Conservation (phyloP, 495 filamentous ascomycete genomes). For the Lindgomyces ingoldianus region DNA sequence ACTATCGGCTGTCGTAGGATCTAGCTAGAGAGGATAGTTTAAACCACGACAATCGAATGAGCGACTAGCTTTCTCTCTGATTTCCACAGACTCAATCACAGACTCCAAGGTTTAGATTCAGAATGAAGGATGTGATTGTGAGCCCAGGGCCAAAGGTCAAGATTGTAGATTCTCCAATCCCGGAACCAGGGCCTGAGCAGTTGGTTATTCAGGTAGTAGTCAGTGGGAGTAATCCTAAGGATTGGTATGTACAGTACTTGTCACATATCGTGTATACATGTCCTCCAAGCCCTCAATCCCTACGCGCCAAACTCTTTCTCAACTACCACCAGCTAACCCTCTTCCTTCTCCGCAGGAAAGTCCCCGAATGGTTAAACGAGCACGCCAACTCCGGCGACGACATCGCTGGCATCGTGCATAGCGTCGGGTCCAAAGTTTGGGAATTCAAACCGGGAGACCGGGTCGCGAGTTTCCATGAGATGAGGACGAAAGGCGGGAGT, state of each 20-base stretch:
- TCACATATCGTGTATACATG: neutral
- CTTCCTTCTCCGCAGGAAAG: constrained; percentile 41
- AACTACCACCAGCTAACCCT: neutral
- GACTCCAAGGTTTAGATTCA: too few species aligned
- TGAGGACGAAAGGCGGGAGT: constrained; percentile 56
- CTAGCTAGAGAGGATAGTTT: neutral
- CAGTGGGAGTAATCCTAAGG: constrained; percentile 75
- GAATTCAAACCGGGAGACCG: constrained; percentile 68
- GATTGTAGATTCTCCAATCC: constrained; percentile 66
- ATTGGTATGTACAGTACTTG: constrained; percentile 66
- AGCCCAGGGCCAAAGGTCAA: constrained; percentile 55
- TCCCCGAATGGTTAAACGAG: constrained; percentile 40
- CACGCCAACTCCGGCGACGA: constrained; percentile 66
- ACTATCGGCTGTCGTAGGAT: neutral
- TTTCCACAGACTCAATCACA: too few species aligned
- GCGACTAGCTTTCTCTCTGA: too few species aligned
- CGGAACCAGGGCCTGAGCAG: constrained; percentile 60
- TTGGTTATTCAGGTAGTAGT: constrained; percentile 71
- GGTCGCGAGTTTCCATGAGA: constrained; percentile 70
- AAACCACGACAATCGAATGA: too few species aligned
- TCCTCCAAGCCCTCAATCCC: too few species aligned
- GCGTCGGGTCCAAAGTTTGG: constrained; percentile 60
- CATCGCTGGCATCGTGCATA: constrained; percentile 67
- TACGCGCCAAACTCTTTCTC: too few species aligned
- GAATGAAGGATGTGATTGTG: constrained; percentile 71